Conservation (phyloP, 2,329 filamentous ascomycete genomes). For the Teratosphaeria viscida region DNA sequence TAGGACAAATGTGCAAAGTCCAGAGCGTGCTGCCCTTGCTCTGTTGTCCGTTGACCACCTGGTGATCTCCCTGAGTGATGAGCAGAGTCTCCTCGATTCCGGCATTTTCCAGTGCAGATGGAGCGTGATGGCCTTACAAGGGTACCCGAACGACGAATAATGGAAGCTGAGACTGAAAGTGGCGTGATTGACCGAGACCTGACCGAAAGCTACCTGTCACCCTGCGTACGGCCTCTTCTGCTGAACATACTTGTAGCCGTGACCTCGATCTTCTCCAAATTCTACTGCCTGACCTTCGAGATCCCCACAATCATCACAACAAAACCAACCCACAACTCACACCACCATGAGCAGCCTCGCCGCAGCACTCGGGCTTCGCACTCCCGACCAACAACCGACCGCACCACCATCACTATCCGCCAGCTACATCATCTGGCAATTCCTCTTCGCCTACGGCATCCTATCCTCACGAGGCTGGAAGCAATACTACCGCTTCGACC, state of each 20-base stretch:
- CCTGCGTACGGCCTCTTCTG: too few species aligned
- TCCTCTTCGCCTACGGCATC: constrained; percentile 35
- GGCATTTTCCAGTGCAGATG: too few species aligned
- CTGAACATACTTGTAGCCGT: background rate
- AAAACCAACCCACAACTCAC: background rate
- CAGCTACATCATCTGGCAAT: constrained; percentile 29
- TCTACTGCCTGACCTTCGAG: background rate
- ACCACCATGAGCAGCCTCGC: background rate
- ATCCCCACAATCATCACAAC: background rate
- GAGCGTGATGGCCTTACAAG: background rate
- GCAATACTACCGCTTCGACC: constrained; percentile 34
- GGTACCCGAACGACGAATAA: background rate
- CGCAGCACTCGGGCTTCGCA: background rate
- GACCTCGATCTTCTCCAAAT: background rate
- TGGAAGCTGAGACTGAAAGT: background rate
- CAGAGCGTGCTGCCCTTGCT: too few species aligned
- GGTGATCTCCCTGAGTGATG: too few species aligned
- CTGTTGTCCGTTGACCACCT: too few species aligned
- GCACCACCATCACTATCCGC: constrained; percentile 17
- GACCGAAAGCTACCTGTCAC: background rate
- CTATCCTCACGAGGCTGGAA: constrained; percentile 37
- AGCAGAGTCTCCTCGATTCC: too few species aligned
- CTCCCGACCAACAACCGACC: background rate
- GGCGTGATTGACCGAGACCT: background rate
- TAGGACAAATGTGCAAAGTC: too few species aligned